Conservation (phyloP, 768 basidiomycete species). For the Termitomyces eurrhizus region DNA sequence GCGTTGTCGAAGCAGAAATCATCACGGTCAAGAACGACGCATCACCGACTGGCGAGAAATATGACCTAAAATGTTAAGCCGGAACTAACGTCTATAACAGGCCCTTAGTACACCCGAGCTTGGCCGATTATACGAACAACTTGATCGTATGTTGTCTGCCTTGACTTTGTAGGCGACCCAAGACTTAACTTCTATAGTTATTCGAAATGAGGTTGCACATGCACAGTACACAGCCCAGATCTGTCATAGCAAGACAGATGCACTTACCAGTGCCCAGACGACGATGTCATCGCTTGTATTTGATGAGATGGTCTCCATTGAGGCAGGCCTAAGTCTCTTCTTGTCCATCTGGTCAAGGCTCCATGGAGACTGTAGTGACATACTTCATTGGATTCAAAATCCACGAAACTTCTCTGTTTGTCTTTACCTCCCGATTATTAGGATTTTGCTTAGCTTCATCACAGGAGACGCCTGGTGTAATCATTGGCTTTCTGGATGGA, state of each 20-base stretch:
- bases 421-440: not conserved
- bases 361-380: constrained; percentile 39
- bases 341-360: constrained; percentile 42
- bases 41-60: constrained; percentile 30
- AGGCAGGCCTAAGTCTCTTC: constrained; percentile 37
- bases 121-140: constrained; percentile 29
- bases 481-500: constrained; percentile 18
- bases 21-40: constrained; percentile 31
- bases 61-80: not conserved
- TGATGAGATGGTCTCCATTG: constrained; percentile 36
- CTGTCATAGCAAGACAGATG: constrained; percentile 36
- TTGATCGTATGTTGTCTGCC: constrained; percentile 26
- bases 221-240: constrained; percentile 44
- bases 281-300: constrained; percentile 35
- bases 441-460: not conserved
- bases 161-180: not conserved
- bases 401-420: constrained; percentile 19
- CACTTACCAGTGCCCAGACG: constrained; percentile 33
- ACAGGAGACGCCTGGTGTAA: constrained; percentile 21
- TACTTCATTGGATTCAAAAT: constrained; percentile 38
- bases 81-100: constrained; percentile 4
- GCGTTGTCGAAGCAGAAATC: constrained; percentile 29
- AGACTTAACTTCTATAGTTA: constrained; percentile 25
- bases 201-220: constrained; percentile 43
- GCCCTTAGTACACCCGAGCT: constrained; percentile 27